These are phyloP conservation scores for Galerina marginata DNA, from an alignment of 768 basidiomycete genomes.

Conservation along the genomic window DNA sequence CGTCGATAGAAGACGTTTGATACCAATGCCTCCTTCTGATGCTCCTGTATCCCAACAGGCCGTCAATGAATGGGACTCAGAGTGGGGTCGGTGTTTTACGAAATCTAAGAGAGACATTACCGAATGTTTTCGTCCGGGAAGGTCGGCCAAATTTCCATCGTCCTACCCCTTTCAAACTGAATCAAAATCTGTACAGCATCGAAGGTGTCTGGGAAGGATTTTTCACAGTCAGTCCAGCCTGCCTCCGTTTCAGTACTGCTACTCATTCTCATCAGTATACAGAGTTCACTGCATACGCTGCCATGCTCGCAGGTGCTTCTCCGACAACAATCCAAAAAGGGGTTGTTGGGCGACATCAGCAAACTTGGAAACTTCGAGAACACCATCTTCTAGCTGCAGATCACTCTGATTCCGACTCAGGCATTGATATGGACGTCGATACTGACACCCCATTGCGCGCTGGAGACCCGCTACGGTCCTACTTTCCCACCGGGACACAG, in stretches of 20 bases:
- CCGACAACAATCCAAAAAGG: conserved; percentile 74
- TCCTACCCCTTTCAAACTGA: conserved; percentile 2
- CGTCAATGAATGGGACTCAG: conserved; percentile 69
- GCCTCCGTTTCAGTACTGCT: background rate
- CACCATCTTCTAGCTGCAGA: conserved; percentile 57
- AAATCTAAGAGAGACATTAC: conserved; percentile 40
- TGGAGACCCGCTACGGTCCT: conserved; percentile 67
- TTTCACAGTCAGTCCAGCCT: conserved; percentile 61
- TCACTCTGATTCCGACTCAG: conserved; percentile 34
- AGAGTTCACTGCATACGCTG: conserved; percentile 85
- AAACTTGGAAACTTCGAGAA: conserved; percentile 89
- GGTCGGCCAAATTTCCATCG: conserved; percentile 33
- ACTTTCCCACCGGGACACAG: conserved; percentile 51
- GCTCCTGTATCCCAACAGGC: conserved; percentile 29
- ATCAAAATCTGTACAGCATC: conserved; percentile 44
- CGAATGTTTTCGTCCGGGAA: conserved; percentile 63
- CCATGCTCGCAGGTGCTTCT: conserved; percentile 70
- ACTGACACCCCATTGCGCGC: conserved; percentile 46
- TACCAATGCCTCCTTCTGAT: conserved; percentile 40
- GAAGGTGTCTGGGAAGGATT: conserved; percentile 84
- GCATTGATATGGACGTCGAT: conserved; percentile 37
- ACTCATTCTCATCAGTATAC: conserved; percentile 57
- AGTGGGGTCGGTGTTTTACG: conserved; percentile 64
- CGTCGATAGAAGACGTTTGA: conserved; percentile 42
- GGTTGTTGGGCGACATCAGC: conserved; percentile 81